Percentiles rank a stretch among this genome's conserved stretches.
These are phyloP conservation scores for Penicillium griseofulvum DNA, from an alignment of 2,329 filamentous ascomycete species.

Conservation along the genomic window DNA sequence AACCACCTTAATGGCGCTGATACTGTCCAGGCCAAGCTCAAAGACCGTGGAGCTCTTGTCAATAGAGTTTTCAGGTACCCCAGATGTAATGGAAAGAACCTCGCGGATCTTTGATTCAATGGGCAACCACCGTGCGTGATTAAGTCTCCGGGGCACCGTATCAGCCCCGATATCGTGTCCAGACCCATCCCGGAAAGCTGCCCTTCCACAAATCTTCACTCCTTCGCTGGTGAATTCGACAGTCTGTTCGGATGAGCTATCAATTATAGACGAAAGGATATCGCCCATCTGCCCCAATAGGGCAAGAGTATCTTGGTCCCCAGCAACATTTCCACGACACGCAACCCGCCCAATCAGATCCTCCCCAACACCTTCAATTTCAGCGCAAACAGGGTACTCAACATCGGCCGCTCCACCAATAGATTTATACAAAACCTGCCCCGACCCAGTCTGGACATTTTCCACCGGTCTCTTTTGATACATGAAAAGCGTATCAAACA, in stretches of 20 bases:
- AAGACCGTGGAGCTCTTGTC: slow-evolving; percentile 66
- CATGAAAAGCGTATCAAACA: slow-evolving; percentile 66
- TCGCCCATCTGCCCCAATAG: slow-evolving; percentile 61
- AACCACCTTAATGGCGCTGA: slow-evolving; percentile 82
- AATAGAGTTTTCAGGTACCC: slow-evolving; percentile 58
- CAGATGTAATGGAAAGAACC: slow-evolving; percentile 58
- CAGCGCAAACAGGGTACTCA: slow-evolving; percentile 78
- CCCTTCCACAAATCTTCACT: slow-evolving; percentile 66
- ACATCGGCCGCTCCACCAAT: slow-evolving; percentile 64
- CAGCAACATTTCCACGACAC: slow-evolving; percentile 59
- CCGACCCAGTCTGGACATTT: slow-evolving; percentile 2
- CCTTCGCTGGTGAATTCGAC: slow-evolving; percentile 53
- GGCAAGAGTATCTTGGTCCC: slow-evolving; percentile 44
- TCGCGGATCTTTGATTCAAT: slow-evolving; percentile 44
- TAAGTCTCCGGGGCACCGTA: not conserved
- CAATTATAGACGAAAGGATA: slow-evolving; percentile 58
- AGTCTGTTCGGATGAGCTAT: slow-evolving; percentile 48
- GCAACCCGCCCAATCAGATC: slow-evolving; percentile 69
- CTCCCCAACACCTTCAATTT: slow-evolving; percentile 65
- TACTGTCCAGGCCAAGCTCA: slow-evolving; percentile 85
- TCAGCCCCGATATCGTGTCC: slow-evolving; percentile 2
- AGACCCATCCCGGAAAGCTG: slow-evolving; percentile 14
- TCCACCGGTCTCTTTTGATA: slow-evolving; percentile 57
- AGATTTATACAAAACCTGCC: slow-evolving; percentile 57
- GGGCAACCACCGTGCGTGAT: slow-evolving; percentile 27